Evolutionary conservation across 768 basidiomycete genomes (phyloP).

Genomic region (Leccinum ochraceum): DNA sequence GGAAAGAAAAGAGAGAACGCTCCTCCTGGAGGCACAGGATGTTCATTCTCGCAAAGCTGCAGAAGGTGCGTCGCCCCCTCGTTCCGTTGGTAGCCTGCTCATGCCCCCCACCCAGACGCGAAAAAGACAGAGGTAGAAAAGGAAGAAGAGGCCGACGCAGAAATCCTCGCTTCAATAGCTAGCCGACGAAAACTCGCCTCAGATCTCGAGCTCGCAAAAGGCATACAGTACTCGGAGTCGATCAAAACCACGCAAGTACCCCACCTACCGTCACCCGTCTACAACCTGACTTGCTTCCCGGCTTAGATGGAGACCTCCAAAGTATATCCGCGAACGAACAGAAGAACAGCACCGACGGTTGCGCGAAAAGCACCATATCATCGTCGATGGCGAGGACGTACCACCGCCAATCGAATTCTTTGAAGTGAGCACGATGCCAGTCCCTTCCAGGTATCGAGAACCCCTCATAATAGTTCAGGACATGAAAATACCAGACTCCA

Average conservation of each 20-base stretch:
- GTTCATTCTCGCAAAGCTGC: slow-evolving; percentile 81
- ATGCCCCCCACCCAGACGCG: slow-evolving; percentile 55
- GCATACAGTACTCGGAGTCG: slow-evolving; percentile 87
- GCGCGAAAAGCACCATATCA: slow-evolving; percentile 90
- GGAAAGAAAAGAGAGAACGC: slow-evolving; percentile 79
- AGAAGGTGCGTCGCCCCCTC: slow-evolving; percentile 55
- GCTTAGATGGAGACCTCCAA: slow-evolving; percentile 86
- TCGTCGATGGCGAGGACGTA: slow-evolving; percentile 91
- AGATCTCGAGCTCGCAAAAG: slow-evolving; percentile 90
- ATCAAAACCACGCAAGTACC: slow-evolving; percentile 71
- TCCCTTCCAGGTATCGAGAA: not conserved
- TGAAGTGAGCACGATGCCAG: slow-evolving; percentile 44
- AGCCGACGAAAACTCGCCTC: slow-evolving; percentile 90
- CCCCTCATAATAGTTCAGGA: slow-evolving; percentile 54
- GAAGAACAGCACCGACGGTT: slow-evolving; percentile 70
- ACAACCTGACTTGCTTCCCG: not conserved
- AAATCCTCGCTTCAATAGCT: slow-evolving; percentile 89
- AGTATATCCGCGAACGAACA: slow-evolving; percentile 71
- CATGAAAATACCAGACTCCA: slow-evolving; percentile 94
- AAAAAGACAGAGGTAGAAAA: slow-evolving; percentile 87
- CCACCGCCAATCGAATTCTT: slow-evolving; percentile 94
- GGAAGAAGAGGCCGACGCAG: slow-evolving; percentile 84
- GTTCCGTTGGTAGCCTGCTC: not conserved
- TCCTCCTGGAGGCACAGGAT: slow-evolving; percentile 93
- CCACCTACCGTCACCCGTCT: not conserved